These are phyloP conservation scores for Amanita rubescens DNA, from an alignment of 768 basidiomycete species.

Conservation along the genomic window DNA sequence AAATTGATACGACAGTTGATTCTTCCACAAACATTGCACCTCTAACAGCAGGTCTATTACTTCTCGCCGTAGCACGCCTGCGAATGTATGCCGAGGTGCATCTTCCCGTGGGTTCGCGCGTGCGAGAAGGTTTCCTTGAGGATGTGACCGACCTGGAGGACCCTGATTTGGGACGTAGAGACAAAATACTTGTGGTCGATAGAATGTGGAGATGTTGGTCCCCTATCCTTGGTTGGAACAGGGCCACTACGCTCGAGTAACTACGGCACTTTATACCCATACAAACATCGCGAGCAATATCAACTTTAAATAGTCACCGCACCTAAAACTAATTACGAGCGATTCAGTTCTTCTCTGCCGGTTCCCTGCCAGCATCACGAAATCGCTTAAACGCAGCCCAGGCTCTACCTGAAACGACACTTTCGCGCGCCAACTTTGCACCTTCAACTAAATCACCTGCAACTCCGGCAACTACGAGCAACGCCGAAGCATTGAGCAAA, in stretches of 20 bases:
- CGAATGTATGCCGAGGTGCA: conserved; percentile 53
- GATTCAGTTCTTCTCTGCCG: conserved; percentile 2
- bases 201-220: conserved; percentile 92
- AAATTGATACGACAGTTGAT: neutral
- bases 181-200: conserved; percentile 73
- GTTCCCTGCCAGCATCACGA: conserved; percentile 32
- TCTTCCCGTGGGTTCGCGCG: conserved; percentile 50
- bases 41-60: conserved; percentile 64
- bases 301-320: no score
- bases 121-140: conserved; percentile 76
- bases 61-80: conserved; percentile 63
- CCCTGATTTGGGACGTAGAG: conserved; percentile 53
- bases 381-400: conserved; percentile 51
- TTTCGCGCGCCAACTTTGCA: conserved; percentile 55
- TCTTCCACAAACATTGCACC: conserved; percentile 32
- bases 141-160: conserved; percentile 82
- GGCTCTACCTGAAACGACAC: conserved; percentile 51
- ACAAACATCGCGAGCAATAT: no score
- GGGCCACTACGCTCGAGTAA: neutral
- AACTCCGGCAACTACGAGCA: conserved; percentile 78
- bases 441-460: conserved; percentile 68
- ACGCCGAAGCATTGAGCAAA: conserved; percentile 81
- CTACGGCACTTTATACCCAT: neutral
- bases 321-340: neutral
- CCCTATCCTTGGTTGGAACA: conserved; percentile 51